phyloP scores from a whole-genome alignment of 73 alveolate species.

The Paramecium biaurelia region DNA sequence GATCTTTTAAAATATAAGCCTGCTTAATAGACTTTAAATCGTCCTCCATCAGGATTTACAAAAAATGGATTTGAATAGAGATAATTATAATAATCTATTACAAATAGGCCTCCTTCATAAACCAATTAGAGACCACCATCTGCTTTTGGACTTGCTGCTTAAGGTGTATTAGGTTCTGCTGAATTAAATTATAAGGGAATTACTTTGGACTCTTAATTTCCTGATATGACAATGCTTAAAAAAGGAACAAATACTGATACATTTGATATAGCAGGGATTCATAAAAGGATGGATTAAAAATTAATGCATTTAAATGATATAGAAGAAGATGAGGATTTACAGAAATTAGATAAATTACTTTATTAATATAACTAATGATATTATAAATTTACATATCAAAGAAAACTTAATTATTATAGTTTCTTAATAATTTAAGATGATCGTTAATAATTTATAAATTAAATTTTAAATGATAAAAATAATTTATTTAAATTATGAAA shows the following conservation, averaged over 20 bases:
- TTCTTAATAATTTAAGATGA: background rate
- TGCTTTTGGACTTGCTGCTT: conserved; percentile 2
- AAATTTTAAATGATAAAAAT: background rate
- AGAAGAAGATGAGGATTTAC: conserved; percentile 28
- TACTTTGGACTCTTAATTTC: background rate
- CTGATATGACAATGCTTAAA: conserved; percentile 4
- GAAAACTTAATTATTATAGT: background rate
- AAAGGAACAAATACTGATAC: background rate
- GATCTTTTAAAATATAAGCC: conserved; percentile 18
- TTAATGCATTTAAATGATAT: background rate
- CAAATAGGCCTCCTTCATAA: conserved; percentile 3
- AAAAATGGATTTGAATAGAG: background rate
- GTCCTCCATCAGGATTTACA: background rate
- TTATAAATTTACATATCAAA: background rate
- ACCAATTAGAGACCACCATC: conserved; percentile 5
- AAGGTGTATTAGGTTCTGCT: background rate
- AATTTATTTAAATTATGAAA: background rate
- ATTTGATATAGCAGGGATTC: conserved; percentile 11
- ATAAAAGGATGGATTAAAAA: conserved; percentile 18
- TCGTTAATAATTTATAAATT: background rate
- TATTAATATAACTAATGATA: conserved; percentile 8
- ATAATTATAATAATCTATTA: background rate
- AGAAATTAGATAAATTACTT: conserved; percentile 31
- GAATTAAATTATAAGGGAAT: conserved; percentile 6
- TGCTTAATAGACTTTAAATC: background rate